phyloP scores from a whole-genome alignment of 2,329 filamentous ascomycete genomes.

The Sclerotinia trifoliorum region DNA sequence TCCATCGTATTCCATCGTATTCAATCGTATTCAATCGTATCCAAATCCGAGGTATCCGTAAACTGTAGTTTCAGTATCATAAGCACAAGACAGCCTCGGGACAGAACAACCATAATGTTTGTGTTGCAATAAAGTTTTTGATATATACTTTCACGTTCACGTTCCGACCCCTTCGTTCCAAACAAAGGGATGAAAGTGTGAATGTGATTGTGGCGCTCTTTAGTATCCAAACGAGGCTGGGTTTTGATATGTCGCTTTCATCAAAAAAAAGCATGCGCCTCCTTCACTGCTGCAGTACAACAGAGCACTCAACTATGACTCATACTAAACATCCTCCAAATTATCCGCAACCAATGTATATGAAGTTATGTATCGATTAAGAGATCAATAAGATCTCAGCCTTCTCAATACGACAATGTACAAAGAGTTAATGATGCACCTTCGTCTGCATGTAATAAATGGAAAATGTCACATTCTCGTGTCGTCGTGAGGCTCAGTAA shows the following conservation, averaged over 20 bases:
- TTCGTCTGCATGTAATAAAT: constrained; percentile 7
- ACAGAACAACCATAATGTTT: too few relatives aligned
- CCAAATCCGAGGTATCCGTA: neutral
- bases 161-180: neutral
- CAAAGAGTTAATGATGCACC: neutral
- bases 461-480: neutral
- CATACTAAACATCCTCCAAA: neutral
- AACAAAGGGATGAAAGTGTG: neutral
- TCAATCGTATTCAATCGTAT: neutral
- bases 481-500: neutral
- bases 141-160: neutral
- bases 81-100: neutral
- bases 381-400: neutral
- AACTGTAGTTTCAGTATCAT: too few relatives aligned
- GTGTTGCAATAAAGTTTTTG: too few relatives aligned
- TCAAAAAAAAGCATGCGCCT: neutral
- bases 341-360: neutral
- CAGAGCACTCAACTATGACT: neutral
- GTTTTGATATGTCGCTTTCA: neutral
- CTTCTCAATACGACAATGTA: neutral
- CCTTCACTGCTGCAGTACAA: constrained; percentile 4
- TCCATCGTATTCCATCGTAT: neutral
- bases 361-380: neutral
- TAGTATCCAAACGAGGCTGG: neutral
- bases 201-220: neutral